These are phyloP conservation scores for Nitzschia sp. DNA, from an alignment of 108 stramenopile species.

Conservation along the genomic window DNA sequence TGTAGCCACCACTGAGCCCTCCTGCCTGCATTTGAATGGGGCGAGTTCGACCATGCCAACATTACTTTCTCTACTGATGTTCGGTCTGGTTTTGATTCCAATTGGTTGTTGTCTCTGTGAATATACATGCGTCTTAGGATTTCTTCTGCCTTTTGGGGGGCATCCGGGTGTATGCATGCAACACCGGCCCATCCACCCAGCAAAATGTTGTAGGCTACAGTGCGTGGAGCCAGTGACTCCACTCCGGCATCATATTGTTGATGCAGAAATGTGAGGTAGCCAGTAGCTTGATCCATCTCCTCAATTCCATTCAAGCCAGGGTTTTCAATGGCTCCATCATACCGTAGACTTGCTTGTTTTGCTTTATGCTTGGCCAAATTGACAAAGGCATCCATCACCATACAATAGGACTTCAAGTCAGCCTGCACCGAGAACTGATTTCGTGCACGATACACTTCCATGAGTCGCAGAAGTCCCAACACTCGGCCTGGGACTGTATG, in stretches of 20 bases:
- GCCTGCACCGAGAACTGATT: constrained; percentile 44
- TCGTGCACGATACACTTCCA: constrained; percentile 61
- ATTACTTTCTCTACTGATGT: constrained; percentile 66
- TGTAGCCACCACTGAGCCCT: constrained; percentile 71
- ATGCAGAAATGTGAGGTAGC: constrained; percentile 58
- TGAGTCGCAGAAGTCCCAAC: constrained; percentile 46
- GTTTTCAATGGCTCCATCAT: not conserved
- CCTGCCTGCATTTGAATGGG: constrained; percentile 47
- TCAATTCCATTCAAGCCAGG: constrained; percentile 45
- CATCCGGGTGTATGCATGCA: constrained; percentile 37
- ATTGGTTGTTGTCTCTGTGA: constrained; percentile 32
- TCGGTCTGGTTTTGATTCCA: constrained; percentile 51
- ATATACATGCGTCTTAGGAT: constrained; percentile 61
- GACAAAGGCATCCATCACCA: constrained; percentile 69
- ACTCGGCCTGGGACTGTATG: constrained; percentile 39
- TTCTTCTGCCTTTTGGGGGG: constrained; percentile 63
- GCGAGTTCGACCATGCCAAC: constrained; percentile 64
- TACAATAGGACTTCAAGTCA: constrained; percentile 65
- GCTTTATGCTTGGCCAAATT: constrained; percentile 57
- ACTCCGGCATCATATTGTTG: constrained; percentile 46
- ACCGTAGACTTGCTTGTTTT: no score
- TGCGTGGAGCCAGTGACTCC: constrained; percentile 42
- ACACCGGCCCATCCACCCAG: constrained; percentile 56
- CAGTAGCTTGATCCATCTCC: constrained; percentile 57
- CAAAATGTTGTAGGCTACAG: constrained; percentile 70